A percentile compares a stretch with the other conserved stretches of the same genome.
phyloP scores from a whole-genome alignment of 75 land plant species.

The Cryptomeria japonica region DNA sequence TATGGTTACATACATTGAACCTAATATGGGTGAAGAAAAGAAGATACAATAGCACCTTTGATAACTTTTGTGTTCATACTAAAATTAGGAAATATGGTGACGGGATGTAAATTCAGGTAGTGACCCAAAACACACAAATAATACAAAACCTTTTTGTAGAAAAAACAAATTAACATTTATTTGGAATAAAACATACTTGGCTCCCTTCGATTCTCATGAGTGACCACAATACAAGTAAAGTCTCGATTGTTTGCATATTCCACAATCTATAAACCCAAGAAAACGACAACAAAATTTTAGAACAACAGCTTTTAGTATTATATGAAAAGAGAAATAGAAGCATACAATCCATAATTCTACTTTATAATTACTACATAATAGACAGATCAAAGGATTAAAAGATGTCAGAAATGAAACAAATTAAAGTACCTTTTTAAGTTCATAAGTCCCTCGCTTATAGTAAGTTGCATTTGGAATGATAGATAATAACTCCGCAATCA shows the following conservation, averaged over 20 bases:
- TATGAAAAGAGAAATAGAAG: background rate
- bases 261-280: conserved; percentile 59
- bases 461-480: conserved; percentile 90
- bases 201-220: conserved; percentile 81
- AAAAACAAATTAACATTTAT: background rate
- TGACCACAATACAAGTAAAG: conserved; percentile 81
- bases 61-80: background rate
- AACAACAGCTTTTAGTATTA: background rate
- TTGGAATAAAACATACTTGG: conserved; percentile 48
- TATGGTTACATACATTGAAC: background rate
- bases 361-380: background rate
- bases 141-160: background rate
- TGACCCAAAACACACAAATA: background rate
- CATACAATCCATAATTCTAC: background rate
- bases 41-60: background rate
- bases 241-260: conserved; percentile 83
- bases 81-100: background rate
- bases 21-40: background rate
- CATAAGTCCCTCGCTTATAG: conserved; percentile 86
- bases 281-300: background rate
- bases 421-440: conserved; percentile 69
- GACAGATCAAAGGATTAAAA: background rate
- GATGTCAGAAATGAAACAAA: background rate
- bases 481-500: conserved; percentile 68
- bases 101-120: background rate